phyloP scores from a whole-genome alignment of 768 basidiomycete species.

The Suillus occidentalis region DNA sequence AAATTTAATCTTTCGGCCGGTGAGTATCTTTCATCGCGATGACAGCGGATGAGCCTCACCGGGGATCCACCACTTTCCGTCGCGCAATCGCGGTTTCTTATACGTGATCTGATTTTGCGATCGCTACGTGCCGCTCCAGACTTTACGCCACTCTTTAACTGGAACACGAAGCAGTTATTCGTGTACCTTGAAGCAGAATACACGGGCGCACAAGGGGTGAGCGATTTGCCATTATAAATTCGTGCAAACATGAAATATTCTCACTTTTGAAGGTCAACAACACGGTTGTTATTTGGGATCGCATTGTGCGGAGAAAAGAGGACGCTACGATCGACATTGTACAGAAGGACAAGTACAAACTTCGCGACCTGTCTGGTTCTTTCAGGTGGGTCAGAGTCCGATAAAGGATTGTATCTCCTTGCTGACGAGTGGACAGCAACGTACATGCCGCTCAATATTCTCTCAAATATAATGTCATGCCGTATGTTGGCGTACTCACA shows the following conservation, averaged over 20 bases:
- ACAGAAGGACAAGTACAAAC: conserved; percentile 78
- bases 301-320: conserved; percentile 79
- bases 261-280: conserved; percentile 54
- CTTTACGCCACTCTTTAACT: conserved; percentile 80
- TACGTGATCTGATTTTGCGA: background rate
- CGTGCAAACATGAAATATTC: background rate
- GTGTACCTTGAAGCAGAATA: conserved; percentile 87
- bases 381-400: conserved; percentile 62
- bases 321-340: conserved; percentile 65
- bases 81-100: conserved; percentile 3
- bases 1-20: conserved; percentile 83
- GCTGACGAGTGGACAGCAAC: conserved; percentile 47
- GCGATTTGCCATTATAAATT: conserved; percentile 25
- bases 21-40: conserved; percentile 38
- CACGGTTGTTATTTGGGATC: conserved; percentile 89
- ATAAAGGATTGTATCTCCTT: conserved; percentile 13
- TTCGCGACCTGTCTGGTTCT: conserved; percentile 69
- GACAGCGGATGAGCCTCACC: conserved; percentile 21
- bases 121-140: conserved; percentile 44
- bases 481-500: conserved; percentile 77
- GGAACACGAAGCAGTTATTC: conserved; percentile 97
- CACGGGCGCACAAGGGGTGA: conserved; percentile 66
- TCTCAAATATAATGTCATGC: conserved; percentile 90
- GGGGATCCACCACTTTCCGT: conserved; percentile 15
- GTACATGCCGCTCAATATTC: conserved; percentile 65